These are phyloP conservation scores for Sedum album DNA, from an alignment of 164 flowering plant species.

Conservation along the genomic window DNA sequence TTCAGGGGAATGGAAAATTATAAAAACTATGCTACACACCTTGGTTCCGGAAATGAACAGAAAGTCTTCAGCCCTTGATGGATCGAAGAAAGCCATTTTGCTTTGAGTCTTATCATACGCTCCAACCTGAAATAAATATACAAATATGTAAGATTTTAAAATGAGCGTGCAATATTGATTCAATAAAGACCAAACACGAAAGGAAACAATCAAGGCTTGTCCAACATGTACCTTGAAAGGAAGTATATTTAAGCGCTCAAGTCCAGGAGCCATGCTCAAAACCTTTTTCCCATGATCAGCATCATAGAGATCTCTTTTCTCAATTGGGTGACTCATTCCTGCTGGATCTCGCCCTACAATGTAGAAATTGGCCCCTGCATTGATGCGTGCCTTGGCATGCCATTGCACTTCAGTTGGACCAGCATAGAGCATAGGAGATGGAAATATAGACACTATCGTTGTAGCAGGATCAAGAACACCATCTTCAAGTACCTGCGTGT, in stretches of 20 bases:
- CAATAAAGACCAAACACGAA: background rate
- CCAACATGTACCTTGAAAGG: conserved; percentile 63
- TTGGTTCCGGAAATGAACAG: conserved; percentile 95
- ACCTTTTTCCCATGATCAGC: conserved; percentile 95
- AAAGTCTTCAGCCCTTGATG: conserved; percentile 76
- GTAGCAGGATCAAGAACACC: conserved; percentile 97
- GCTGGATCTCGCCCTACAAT: too few relatives aligned
- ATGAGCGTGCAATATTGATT: background rate
- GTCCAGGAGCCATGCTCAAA: conserved; percentile 95
- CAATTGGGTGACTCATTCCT: too few relatives aligned
- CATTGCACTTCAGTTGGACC: too few relatives aligned
- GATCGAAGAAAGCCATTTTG: conserved; percentile 95
- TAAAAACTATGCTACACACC: conserved; percentile 28
- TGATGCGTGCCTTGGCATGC: too few relatives aligned
- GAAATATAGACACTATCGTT: conserved; percentile 87
- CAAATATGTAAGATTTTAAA: background rate
- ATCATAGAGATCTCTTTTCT: too few relatives aligned
- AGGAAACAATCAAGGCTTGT: background rate
- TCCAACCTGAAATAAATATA: conserved; percentile 56
- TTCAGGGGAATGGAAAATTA: background rate
- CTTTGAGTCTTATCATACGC: conserved; percentile 58
- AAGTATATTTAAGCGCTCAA: conserved; percentile 77
- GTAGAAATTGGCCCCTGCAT: too few relatives aligned
- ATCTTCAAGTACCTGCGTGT: conserved; percentile 83
- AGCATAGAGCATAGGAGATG: conserved; percentile 99